Evolutionary conservation across 805 yeast genomes (phyloP).

Genomic region (Ogataea salicorniae): DNA sequence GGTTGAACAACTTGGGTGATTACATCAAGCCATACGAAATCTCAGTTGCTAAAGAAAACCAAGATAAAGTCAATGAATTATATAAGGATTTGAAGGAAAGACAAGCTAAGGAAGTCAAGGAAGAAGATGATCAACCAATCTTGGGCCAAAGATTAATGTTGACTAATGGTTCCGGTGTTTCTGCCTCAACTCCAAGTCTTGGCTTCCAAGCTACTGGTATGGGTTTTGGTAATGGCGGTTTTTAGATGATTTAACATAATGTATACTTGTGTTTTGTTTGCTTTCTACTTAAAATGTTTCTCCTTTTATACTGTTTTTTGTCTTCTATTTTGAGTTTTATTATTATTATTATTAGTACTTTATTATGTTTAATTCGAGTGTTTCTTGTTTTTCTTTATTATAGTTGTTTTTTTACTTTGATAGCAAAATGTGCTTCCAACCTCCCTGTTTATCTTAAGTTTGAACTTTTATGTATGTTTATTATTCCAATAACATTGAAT

Average conservation of each 20-base stretch:
- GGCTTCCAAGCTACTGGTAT: conserved; percentile 70
- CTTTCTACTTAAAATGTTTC: not conserved
- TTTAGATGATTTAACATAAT: conserved; percentile 15
- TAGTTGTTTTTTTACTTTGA: no score
- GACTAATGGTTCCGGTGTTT: conserved; percentile 63
- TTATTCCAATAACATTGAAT: no score
- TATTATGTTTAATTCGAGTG: no score
- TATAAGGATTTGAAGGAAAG: conserved; percentile 68
- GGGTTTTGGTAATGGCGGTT: conserved; percentile 57
- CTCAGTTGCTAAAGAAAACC: conserved; percentile 76
- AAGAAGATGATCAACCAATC: conserved; percentile 44
- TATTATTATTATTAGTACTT: no score
- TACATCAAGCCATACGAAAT: conserved; percentile 90
- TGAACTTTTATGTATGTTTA: no score
- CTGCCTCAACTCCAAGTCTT: conserved; percentile 36
- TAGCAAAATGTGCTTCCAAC: no score
- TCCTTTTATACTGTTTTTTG: no score
- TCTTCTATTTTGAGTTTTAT: no score
- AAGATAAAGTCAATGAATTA: conserved; percentile 56
- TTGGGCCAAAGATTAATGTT: conserved; percentile 70
- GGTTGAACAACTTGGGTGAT: conserved; percentile 83
- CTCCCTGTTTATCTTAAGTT: no score
- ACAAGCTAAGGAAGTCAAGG: conserved; percentile 49
- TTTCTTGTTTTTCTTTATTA: no score
- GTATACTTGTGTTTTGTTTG: not conserved